phyloP scores from a whole-genome alignment of 805 yeast species.

The Candida hungchunana region DNA sequence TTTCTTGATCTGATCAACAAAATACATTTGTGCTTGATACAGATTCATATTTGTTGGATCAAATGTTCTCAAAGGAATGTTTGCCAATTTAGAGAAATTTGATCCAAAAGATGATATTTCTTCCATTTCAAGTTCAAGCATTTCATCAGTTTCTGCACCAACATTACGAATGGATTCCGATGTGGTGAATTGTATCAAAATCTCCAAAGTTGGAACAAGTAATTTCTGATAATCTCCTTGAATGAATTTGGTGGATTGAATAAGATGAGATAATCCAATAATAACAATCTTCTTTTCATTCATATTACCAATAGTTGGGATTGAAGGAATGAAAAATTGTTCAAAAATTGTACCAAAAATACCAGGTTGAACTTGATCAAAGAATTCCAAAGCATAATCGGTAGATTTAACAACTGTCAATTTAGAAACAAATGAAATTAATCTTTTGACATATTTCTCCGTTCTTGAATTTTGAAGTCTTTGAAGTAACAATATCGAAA shows the following conservation, averaged over 20 bases:
- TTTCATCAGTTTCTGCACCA: constrained; percentile 33
- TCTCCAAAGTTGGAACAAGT: constrained; percentile 40
- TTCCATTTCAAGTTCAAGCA: constrained; percentile 48
- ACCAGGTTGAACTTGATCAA: constrained; percentile 69
- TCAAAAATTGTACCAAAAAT: constrained; percentile 47
- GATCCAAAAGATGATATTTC: constrained; percentile 86
- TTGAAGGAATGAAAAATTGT: constrained; percentile 37
- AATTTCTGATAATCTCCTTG: constrained; percentile 40
- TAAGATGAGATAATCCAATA: constrained; percentile 45
- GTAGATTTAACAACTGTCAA: constrained; percentile 43
- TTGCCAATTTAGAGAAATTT: constrained; percentile 66
- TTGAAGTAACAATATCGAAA: constrained; percentile 72
- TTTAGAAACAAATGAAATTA: constrained; percentile 59
- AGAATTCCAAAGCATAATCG: constrained; percentile 54
- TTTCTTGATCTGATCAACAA: constrained; percentile 17
- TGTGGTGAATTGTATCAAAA: constrained; percentile 35
- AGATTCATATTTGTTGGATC: constrained; percentile 51
- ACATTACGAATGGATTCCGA: constrained; percentile 34
- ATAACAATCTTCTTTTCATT: constrained; percentile 51
- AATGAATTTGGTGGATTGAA: constrained; percentile 31
- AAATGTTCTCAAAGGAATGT: constrained; percentile 53
- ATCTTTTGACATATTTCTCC: constrained; percentile 70
- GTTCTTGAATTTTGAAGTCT: constrained; percentile 79
- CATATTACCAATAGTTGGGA: constrained; percentile 44
- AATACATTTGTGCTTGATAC: constrained; percentile 17